Evolutionary conservation across 2,329 filamentous ascomycete genomes (phyloP).

Genomic region (Cladosporium sp.): DNA sequence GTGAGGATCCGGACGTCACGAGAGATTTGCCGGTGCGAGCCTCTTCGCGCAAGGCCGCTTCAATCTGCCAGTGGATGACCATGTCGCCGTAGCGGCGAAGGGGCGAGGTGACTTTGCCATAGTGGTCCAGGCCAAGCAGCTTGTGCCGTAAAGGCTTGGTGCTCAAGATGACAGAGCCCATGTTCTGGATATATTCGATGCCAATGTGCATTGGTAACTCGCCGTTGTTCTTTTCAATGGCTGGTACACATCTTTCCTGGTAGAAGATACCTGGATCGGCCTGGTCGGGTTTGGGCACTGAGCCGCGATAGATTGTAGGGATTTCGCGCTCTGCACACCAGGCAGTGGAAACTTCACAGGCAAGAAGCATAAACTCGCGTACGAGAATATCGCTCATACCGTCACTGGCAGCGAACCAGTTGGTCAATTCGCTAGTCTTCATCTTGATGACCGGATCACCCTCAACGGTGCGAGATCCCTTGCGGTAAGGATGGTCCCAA

Average conservation of each 20-base stretch:
- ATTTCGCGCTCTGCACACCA: constrained; percentile 51
- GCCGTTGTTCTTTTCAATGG: constrained; percentile 33
- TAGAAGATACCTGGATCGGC: constrained; percentile 31
- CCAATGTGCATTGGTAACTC: constrained; percentile 34
- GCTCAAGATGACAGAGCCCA: constrained; percentile 41
- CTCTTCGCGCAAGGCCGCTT: constrained; percentile 56
- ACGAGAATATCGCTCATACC: constrained; percentile 28
- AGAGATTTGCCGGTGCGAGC: constrained; percentile 41
- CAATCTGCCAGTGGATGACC: constrained; percentile 60
- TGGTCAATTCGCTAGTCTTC: constrained; percentile 29
- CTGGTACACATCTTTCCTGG: constrained; percentile 32
- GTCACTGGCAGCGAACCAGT: constrained; percentile 25
- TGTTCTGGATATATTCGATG: constrained; percentile 37
- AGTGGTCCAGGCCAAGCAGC: constrained; percentile 48
- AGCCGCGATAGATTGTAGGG: constrained; percentile 47
- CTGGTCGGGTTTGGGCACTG: constrained; percentile 23
- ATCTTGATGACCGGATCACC: constrained; percentile 43
- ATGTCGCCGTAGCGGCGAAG: constrained; percentile 58
- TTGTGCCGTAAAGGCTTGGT: constrained; percentile 46
- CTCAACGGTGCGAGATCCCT: constrained; percentile 33
- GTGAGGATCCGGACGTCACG: constrained; percentile 23
- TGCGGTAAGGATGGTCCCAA: constrained; percentile 38
- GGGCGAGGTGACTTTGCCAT: constrained; percentile 57
- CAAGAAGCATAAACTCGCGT: constrained; percentile 53
- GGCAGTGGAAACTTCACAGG: constrained; percentile 44